Base-by-base conservation (phyloP, 2,329 filamentous ascomycete species). In the Cytospora leucostoma region DNA sequence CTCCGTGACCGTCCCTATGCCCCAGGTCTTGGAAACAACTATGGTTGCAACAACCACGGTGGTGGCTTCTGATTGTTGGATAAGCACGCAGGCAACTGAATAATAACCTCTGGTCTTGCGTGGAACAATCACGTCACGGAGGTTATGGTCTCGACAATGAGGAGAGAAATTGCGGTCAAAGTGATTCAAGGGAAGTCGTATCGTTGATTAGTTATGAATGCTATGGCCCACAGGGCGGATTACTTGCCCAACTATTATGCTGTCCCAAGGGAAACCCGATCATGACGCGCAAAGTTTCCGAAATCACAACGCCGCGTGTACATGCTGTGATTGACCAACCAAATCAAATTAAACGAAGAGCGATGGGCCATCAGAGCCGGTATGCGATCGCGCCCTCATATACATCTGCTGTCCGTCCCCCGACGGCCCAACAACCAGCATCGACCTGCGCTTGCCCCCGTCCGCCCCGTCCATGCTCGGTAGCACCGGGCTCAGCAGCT, bases 381-480 rank as follows among this genome's bases (percentile, higher is more conserved):
- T 38, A 3, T 61, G 51, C 34, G 59, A 49, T 38, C 59, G 44
- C 51, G 55, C 50, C 19, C 59, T 40, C 35, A 51, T 32, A 33
- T 61, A 61, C 40, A 61, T 55, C n/a, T 61, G 59, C 51, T 50
- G 59, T 6, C 59, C 59, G 15, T 61, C 51, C 32, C 19, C 7
- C 1, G 51, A 37, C 13, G 59, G 59, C 4, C 59, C 59, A 7
- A 61, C 33, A 12, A 61, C 40, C 10, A 61, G 15, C 59, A 61
- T 61, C 1, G 51, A 55, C 52, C 59, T 55, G 7, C 59, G 51
- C 37, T 61, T 61, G 7, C 59, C 51, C 32, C 19, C 37, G 33
- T 61, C 59, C n/a, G 59, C 49, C 7, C 51, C 47, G 38, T 61
- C 59, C 59, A 55, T 61, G 10, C 37, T 35, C 19, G 51, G 59